A percentile compares a stretch with the other conserved stretches of the same genome.
Evolutionary conservation across 1,139 yeast genomes (phyloP).

Genomic region (Entelexis sorbosivorans): DNA sequence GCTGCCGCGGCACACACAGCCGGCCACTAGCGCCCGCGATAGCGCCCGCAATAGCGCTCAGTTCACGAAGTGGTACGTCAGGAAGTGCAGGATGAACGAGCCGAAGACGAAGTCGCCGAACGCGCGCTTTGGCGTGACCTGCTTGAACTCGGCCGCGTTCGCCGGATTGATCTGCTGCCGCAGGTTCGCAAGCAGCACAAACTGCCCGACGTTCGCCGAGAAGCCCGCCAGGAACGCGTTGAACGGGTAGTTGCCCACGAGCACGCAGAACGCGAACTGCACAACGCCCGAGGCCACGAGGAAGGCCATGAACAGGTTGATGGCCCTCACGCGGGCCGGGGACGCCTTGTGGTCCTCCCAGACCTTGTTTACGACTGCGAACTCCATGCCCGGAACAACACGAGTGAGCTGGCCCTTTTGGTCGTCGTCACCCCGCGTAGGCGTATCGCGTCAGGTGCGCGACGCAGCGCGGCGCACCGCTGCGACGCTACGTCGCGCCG

Average conservation of each 20-base stretch:
- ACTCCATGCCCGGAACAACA: constrained; percentile 5
- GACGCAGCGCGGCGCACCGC: too few species aligned
- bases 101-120: constrained; percentile 85
- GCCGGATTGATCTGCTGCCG: constrained; percentile 54
- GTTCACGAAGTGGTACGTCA: constrained; percentile 83
- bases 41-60: too few species aligned
- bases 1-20: too few species aligned
- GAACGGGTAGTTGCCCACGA: constrained; percentile 88
- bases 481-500: too few species aligned
- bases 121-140: constrained; percentile 50
- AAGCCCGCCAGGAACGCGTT: constrained; percentile 94
- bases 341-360: constrained; percentile 19
- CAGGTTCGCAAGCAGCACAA: constrained; percentile 60
- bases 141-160: constrained; percentile 38
- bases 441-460: not conserved
- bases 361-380: constrained; percentile 22
- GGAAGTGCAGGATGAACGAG: constrained; percentile 76
- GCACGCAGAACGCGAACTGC: constrained; percentile 64
- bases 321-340: constrained; percentile 39
- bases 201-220: constrained; percentile 86
- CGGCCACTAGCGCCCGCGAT: too few species aligned
- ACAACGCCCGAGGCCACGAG: constrained; percentile 62
- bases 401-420: not conserved
- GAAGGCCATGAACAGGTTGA: constrained; percentile 67
- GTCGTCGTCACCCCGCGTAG: not conserved